Evolutionary conservation across 371 early-diverging fungal genomes (phyloP), one percentile per base, ranked within the genome.

Genomic region (Saksenaea vasiformis): DNA sequence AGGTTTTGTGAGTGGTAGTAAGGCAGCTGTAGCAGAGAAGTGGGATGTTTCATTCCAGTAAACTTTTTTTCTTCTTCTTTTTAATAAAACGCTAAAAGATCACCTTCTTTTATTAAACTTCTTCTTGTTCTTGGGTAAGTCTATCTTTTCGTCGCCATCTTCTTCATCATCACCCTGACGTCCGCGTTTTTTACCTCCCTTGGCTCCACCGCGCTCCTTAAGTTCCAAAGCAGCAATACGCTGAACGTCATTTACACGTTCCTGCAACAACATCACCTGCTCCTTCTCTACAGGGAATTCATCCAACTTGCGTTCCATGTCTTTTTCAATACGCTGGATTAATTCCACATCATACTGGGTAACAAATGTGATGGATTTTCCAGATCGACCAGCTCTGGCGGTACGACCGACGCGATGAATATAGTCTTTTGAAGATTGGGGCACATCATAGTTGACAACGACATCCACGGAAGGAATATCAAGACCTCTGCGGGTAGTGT

Each of bases 321-420:
- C 92, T 58, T 92, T 88, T 74, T 98, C 98, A 55, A 98, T 93
- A 39, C 97, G 87, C 73, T 96, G 96, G 70, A 93, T 90, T 66
- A 94, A 79, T 71, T 97, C 97, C 10, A 97, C 91, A 72, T 98
- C 98, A 69, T 97, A 96, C 78, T 99, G 98, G 11, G 99, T 97
- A 17, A 98, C 96, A 72, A 99, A 90, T 9, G 98, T 96, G 26
- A 99, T 80, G 1, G 97, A 90, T 70, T 93, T 92, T 58, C 99
- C 99, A 3, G 92, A 83, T 41, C 93, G 83, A 11, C 99, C 98
- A 7, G 97, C 97, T 72, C 98, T 90, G 8, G 97, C 99, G 0
- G 99, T 98, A 69, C 99, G 90, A 31, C 99, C 99, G 3, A 96
- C 95, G 56, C 99, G 88, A 80, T 99, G 99, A 64, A 98, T 93